A percentile compares a stretch with the other conserved stretches of the same genome.
These are phyloP conservation scores for Dictyostelium firmibasis DNA, from an alignment of 78 protist species.

Conservation along the genomic window DNA sequence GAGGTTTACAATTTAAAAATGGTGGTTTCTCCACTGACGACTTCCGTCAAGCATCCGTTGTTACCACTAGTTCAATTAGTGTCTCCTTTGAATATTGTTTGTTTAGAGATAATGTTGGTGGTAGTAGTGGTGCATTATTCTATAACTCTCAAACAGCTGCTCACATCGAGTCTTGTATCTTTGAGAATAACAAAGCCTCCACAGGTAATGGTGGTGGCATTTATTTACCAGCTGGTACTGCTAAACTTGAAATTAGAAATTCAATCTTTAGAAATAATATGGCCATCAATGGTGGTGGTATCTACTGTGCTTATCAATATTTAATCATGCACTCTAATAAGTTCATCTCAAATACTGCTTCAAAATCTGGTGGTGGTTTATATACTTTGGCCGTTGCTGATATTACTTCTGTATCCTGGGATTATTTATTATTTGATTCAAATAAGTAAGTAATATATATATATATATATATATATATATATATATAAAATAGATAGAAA, in stretches of 20 bases:
- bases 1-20: constrained; percentile 10
- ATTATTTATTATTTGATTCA: neutral
- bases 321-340: neutral
- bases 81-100: neutral
- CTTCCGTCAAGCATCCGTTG: neutral
- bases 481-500: no score
- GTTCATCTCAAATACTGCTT: constrained; percentile 7
- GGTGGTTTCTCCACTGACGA: neutral
- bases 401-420: neutral
- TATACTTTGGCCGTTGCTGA: neutral
- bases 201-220: neutral
- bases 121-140: neutral
- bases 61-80: neutral
- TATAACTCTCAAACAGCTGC: neutral
- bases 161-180: neutral
- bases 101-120: neutral
- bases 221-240: neutral
- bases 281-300: constrained; percentile 31
- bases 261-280: neutral
- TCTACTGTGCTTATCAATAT: neutral
- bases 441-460: constrained; percentile 2
- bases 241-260: neutral
- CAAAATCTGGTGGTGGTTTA: constrained; percentile 34
- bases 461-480: no score
- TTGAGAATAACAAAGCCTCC: neutral